Percentiles rank a stretch among this genome's conserved stretches.
Evolutionary conservation across 305 asterid genomes (phyloP).

Genomic region (Striga hermonthica): DNA sequence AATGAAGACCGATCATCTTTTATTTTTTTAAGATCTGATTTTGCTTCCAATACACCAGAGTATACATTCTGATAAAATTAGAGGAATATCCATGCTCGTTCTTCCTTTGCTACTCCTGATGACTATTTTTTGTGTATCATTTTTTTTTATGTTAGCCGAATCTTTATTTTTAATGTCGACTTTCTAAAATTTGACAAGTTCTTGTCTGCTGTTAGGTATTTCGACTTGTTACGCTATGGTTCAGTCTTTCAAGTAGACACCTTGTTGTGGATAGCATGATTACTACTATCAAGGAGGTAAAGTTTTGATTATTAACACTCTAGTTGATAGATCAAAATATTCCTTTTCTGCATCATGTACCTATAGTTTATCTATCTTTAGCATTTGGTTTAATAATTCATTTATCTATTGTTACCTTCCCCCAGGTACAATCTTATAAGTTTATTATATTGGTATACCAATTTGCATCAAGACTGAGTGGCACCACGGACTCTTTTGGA

Average conservation of each 20-base stretch:
- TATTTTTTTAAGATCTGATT: conserved; percentile 14
- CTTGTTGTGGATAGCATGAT: conserved; percentile 75
- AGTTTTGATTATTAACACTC: conserved; percentile 24
- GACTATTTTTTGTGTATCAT: conserved; percentile 20
- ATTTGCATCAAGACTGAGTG: conserved; percentile 93
- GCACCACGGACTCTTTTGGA: conserved; percentile 65
- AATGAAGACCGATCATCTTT: no score
- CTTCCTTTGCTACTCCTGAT: not conserved
- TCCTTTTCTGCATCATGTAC: conserved; percentile 10
- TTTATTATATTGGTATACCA: conserved; percentile 87
- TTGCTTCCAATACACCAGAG: not conserved
- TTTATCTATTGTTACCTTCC: conserved; percentile 26
- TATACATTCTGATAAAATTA: conserved; percentile 3
- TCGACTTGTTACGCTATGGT: conserved; percentile 96
- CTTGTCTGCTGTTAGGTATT: conserved; percentile 57
- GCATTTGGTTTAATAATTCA: conserved; percentile 26
- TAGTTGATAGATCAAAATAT: conserved; percentile 21
- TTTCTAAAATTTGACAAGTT: conserved; percentile 25
- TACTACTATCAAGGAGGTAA: conserved; percentile 75
- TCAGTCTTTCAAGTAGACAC: conserved; percentile 70
- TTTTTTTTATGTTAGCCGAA: conserved; percentile 19
- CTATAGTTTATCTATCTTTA: conserved; percentile 20
- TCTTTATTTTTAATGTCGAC: conserved; percentile 23
- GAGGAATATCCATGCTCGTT: not conserved
- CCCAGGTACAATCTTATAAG: conserved; percentile 89